A percentile compares a stretch with the other conserved stretches of the same genome.
phyloP scores from a whole-genome alignment of 2,329 filamentous ascomycete genomes.

The Alternaria sp. region DNA sequence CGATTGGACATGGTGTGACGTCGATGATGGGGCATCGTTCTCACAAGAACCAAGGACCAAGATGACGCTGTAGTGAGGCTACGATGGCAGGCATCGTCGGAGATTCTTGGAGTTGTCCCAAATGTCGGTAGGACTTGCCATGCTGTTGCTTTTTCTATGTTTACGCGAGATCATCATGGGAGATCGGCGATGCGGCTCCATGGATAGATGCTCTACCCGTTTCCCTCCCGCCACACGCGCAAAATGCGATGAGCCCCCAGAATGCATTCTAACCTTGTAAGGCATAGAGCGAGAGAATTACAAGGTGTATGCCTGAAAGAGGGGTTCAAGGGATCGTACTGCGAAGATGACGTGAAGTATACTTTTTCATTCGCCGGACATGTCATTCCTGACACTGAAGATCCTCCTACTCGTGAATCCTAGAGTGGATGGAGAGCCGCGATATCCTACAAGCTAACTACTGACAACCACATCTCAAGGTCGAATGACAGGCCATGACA shows the following conservation, averaged over 20 bases:
- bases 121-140: slow-evolving; percentile 9
- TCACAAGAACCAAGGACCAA: slow-evolving; percentile 6
- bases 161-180: slow-evolving; percentile 14
- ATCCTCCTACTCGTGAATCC: slow-evolving; percentile 3
- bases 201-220: slow-evolving; percentile 16
- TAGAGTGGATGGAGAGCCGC: slow-evolving; percentile 9
- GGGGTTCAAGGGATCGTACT: not conserved
- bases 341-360: slow-evolving; percentile 12
- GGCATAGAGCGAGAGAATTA: slow-evolving; percentile 13
- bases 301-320: slow-evolving; percentile 18
- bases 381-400: slow-evolving; percentile 7
- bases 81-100: slow-evolving; percentile 15
- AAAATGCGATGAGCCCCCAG: slow-evolving; percentile 21
- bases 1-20: slow-evolving; percentile 29
- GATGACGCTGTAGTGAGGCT: slow-evolving; percentile 16
- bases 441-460: slow-evolving; percentile 17
- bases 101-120: slow-evolving; percentile 1
- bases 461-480: slow-evolving; percentile 10
- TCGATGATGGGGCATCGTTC: slow-evolving; percentile 12
- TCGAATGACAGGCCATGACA: slow-evolving; percentile 5
- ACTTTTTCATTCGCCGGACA: slow-evolving; percentile 21
- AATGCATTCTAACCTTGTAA: slow-evolving; percentile 10
- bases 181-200: slow-evolving; percentile 29
- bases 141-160: slow-evolving; percentile 23
- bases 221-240: slow-evolving; percentile 40